These are phyloP conservation scores for Curvularia hawaiiensis DNA, from an alignment of 2,329 filamentous ascomycete species.

Conservation along the genomic window DNA sequence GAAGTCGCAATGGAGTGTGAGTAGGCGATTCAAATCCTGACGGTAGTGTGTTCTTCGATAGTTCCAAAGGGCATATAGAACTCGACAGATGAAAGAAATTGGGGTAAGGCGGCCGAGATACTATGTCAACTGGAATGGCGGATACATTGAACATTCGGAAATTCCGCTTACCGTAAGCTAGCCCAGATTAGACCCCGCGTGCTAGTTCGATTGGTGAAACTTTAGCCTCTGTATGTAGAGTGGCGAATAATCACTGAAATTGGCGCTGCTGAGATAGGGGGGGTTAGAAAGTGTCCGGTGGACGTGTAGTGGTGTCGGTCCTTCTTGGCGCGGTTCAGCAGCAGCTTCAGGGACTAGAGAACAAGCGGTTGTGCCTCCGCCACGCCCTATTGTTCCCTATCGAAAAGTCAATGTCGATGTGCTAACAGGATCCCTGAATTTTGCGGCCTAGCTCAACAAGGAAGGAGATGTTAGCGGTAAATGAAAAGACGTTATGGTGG, in stretches of 20 bases:
- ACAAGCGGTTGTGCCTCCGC: neutral
- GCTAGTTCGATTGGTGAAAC: neutral
- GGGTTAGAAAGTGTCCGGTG: neutral
- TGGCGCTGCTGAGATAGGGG: neutral
- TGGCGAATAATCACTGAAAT: conserved; percentile 1
- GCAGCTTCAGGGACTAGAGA: neutral
- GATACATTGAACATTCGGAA: neutral
- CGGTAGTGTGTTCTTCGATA: neutral
- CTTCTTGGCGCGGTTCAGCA: neutral
- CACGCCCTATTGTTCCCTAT: neutral
- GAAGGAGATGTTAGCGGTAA: neutral
- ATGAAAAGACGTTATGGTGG: neutral
- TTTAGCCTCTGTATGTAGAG: neutral
- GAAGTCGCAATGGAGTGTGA: neutral
- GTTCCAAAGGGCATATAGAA: neutral
- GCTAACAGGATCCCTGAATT: too few relatives aligned
- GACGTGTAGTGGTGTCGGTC: neutral
- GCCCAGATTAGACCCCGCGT: neutral
- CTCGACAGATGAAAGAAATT: neutral
- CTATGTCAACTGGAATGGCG: neutral
- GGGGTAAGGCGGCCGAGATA: neutral
- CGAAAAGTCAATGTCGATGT: neutral
- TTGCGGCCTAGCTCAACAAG: neutral
- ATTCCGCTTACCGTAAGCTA: neutral
- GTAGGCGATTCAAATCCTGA: neutral